These are phyloP conservation scores for Crucihimalaya himalaica DNA, from an alignment of 345 rosid species.

Conservation along the genomic window DNA sequence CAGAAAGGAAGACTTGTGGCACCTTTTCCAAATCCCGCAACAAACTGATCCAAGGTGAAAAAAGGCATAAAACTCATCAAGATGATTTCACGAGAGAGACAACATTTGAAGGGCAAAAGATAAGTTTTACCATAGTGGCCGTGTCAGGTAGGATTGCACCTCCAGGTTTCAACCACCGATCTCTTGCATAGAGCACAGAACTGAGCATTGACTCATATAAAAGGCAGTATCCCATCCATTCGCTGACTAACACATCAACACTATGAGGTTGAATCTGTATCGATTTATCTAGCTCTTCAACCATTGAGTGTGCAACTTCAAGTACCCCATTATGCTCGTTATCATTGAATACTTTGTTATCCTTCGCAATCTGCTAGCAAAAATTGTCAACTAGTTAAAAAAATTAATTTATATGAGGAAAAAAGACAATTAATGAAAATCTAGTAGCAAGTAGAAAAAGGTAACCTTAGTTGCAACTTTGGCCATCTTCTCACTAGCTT, in stretches of 20 bases:
- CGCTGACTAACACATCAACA: conserved; percentile 81
- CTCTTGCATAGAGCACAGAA: conserved; percentile 94
- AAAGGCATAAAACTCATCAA: conserved; percentile 20
- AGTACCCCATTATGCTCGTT: conserved; percentile 50
- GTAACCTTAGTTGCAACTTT: conserved; percentile 83
- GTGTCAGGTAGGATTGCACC: conserved; percentile 98
- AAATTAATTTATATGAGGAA: background rate
- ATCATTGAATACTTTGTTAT: conserved; percentile 58
- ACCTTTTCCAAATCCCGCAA: conserved; percentile 91
- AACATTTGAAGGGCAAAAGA: background rate
- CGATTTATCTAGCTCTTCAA: conserved; percentile 68
- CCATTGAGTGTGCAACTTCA: conserved; percentile 87
- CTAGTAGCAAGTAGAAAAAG: conserved; percentile 19
- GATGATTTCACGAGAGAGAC: background rate
- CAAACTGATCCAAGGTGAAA: conserved; percentile 51
- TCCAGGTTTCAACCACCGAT: conserved; percentile 95
- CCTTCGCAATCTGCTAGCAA: conserved; percentile 71
- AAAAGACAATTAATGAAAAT: conserved; percentile 10
- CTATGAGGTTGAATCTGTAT: conserved; percentile 67
- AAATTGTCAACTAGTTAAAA: background rate
- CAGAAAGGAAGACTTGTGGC: conserved; percentile 90
- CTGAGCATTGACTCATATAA: conserved; percentile 91
- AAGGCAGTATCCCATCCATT: conserved; percentile 99
- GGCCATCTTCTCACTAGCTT: conserved; percentile 97
- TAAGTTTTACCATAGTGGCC: conserved; percentile 68